Evolutionary conservation across 2,329 filamentous ascomycete genomes (phyloP).

Genomic region (Diaporthe longicolla): DNA sequence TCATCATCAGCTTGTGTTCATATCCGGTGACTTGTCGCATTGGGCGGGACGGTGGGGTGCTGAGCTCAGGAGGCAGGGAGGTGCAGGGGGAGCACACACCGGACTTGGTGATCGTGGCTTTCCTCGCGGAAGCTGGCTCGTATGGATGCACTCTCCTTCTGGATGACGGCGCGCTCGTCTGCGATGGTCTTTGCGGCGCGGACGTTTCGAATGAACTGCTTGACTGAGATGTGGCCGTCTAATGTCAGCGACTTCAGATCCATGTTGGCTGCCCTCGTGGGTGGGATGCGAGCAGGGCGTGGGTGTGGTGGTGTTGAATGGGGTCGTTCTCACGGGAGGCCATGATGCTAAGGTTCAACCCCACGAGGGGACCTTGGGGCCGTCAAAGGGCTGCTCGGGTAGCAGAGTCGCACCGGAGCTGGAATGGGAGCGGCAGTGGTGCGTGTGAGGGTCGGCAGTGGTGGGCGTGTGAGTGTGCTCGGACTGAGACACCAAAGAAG

Average conservation of each 20-base stretch:
- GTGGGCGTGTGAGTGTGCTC: constrained; percentile 25
- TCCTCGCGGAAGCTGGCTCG: constrained; percentile 98
- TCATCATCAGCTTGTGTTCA: constrained; percentile 34
- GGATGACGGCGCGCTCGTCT: constrained; percentile 97
- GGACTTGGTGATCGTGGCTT: constrained; percentile 89
- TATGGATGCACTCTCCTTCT: constrained; percentile 98
- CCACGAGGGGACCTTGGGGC: constrained; percentile 36
- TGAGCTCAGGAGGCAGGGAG: not conserved
- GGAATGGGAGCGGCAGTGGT: not conserved
- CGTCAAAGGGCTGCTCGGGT: constrained; percentile 35
- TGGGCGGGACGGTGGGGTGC: not conserved
- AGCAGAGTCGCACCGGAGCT: constrained; percentile 27
- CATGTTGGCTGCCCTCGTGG: constrained; percentile 30
- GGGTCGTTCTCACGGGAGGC: constrained; percentile 50
- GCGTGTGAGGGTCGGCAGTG: constrained; percentile 13
- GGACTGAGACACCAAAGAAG: constrained; percentile 31
- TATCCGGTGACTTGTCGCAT: constrained; percentile 24
- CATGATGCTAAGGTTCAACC: constrained; percentile 47
- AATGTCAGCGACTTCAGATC: constrained; percentile 40
- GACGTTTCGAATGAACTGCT: constrained; percentile 99
- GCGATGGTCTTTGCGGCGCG: constrained; percentile 98
- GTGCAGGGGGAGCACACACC: constrained; percentile 68
- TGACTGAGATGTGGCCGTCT: constrained; percentile 72
- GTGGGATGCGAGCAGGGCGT: constrained; percentile 6
- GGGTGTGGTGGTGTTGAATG: constrained; percentile 22